Conservation (phyloP, 805 yeast species). For the Suhomyces prunicola region DNA sequence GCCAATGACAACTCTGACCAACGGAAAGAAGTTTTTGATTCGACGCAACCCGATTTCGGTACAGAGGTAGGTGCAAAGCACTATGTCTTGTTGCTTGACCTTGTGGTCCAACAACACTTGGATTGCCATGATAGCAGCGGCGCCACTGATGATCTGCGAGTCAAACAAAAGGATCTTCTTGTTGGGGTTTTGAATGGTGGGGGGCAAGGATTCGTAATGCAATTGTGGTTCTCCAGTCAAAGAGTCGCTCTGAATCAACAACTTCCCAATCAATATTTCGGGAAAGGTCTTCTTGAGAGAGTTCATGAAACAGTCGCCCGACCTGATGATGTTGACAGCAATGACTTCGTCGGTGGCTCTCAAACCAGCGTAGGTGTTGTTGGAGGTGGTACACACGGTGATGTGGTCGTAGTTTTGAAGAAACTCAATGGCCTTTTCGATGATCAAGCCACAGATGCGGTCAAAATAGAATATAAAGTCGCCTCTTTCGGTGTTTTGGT, state of each 20-base stretch:
- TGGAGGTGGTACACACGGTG: slow-evolving; percentile 26
- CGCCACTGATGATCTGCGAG: slow-evolving; percentile 87
- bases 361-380: slow-evolving; percentile 34
- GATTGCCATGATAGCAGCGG: slow-evolving; percentile 91
- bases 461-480: slow-evolving; percentile 88
- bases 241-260: slow-evolving; percentile 84
- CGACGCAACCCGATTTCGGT: slow-evolving; percentile 76
- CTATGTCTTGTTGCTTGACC: slow-evolving; percentile 56
- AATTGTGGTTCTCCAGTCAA: slow-evolving; percentile 91
- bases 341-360: slow-evolving; percentile 49
- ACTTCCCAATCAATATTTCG: slow-evolving; percentile 74
- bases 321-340: slow-evolving; percentile 78
- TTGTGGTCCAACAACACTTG: slow-evolving; percentile 84
- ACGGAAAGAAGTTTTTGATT: slow-evolving; percentile 68
- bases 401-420: slow-evolving; percentile 35
- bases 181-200: slow-evolving; percentile 17
- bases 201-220: slow-evolving; percentile 76
- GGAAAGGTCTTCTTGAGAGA: slow-evolving; percentile 77
- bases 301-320: slow-evolving; percentile 89
- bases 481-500: slow-evolving; percentile 53
- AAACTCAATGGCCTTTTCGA: slow-evolving; percentile 65
- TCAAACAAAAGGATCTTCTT: slow-evolving; percentile 68
- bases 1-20: slow-evolving; percentile 68
- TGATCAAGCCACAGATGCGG: slow-evolving; percentile 68
- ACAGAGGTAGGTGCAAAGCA: slow-evolving; percentile 68